Evolutionary conservation across 495 filamentous ascomycete genomes (phyloP).

Genomic region (Amphirosellinia nigrospora): DNA sequence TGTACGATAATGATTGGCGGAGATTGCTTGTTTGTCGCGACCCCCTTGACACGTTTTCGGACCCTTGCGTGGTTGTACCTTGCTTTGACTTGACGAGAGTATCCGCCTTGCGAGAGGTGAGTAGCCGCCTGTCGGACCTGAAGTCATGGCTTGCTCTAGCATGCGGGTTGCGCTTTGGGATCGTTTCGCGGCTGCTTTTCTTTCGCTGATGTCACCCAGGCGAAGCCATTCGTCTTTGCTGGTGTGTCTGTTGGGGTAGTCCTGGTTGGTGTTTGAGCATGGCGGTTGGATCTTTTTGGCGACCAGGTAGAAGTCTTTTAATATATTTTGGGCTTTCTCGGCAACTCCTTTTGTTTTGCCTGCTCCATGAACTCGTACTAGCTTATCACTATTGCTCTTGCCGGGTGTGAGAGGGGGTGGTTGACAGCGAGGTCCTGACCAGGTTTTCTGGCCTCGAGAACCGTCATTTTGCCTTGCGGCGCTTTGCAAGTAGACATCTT

Average conservation of each 20-base stretch:
- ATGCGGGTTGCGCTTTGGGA: background rate
- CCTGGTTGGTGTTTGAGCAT: background rate
- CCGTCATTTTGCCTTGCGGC: background rate
- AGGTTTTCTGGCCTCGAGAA: background rate
- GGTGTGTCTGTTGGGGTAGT: background rate
- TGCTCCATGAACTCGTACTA: background rate
- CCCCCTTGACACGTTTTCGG: background rate
- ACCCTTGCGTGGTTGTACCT: background rate
- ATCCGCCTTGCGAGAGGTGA: background rate
- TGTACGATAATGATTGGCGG: background rate
- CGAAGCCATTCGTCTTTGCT: background rate
- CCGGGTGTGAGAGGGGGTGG: background rate
- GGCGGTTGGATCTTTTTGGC: background rate
- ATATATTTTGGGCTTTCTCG: no score
- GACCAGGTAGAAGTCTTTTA: no score
- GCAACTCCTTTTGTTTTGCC: background rate
- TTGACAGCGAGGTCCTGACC: background rate
- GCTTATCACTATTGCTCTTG: background rate
- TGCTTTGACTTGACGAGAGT: background rate
- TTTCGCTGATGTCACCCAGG: background rate
- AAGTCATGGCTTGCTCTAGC: background rate
- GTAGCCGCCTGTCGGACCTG: background rate
- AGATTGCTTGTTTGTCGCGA: background rate
- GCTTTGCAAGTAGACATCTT: background rate
- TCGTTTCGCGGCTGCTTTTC: background rate